phyloP scores from a whole-genome alignment of 768 basidiomycete species.

The Galerina sulciceps region DNA sequence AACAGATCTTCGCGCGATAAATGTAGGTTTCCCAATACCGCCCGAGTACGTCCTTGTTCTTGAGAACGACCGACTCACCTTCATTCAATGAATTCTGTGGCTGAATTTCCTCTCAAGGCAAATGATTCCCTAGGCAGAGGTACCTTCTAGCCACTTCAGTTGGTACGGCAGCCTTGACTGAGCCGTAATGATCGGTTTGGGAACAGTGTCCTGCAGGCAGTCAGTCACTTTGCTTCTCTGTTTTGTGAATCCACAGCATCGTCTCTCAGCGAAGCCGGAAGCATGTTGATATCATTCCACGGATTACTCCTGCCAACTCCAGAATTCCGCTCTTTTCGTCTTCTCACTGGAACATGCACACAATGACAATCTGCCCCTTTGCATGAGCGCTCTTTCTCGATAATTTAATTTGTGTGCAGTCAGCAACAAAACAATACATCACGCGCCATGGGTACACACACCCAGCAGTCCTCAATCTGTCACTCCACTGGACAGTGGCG shows the following conservation, averaged over 20 bases:
- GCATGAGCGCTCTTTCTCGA: neutral
- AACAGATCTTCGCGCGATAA: too few species aligned
- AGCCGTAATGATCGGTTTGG: too few species aligned
- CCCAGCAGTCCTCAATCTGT: conserved; percentile 5
- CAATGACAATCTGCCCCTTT: neutral
- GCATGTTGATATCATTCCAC: neutral
- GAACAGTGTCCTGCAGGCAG: neutral
- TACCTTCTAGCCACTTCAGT: too few species aligned
- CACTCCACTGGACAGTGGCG: conserved; percentile 1
- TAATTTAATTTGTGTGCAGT: neutral
- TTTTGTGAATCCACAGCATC: neutral
- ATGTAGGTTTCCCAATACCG: too few species aligned
- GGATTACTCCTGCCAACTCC: neutral
- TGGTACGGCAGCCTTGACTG: too few species aligned
- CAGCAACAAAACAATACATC: neutral
- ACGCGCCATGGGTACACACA: neutral
- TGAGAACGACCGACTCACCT: too few species aligned
- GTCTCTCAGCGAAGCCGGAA: neutral
- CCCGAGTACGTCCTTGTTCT: too few species aligned
- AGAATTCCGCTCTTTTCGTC: neutral
- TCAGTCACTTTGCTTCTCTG: neutral
- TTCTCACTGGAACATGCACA: neutral
- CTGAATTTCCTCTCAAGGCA: too few species aligned
- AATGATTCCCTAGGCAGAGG: too few species aligned
- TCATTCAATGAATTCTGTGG: too few species aligned